Conservation (phyloP, 345 rosid genomes). For the Bruguiera gymnorhiza region DNA sequence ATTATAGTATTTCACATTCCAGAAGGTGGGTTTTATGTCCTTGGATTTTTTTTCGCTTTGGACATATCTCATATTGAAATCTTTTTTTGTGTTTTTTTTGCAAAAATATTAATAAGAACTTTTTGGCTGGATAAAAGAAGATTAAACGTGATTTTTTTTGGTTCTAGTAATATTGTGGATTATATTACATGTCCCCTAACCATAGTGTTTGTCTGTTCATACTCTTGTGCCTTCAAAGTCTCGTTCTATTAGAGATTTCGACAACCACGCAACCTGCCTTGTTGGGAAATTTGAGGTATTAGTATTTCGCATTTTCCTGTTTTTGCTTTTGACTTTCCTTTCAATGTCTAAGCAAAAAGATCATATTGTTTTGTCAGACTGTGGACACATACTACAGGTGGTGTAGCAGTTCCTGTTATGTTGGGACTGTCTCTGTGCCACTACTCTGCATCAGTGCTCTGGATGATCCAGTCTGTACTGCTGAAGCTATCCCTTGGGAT, state of each 20-base stretch:
- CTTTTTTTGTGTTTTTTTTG: too few species aligned
- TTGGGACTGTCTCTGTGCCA: conserved; percentile 67
- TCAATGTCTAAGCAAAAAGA: conserved; percentile 8
- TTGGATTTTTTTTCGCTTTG: not conserved
- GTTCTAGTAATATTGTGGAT: too few species aligned
- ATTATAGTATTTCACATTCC: not conserved
- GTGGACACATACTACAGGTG: conserved; percentile 79
- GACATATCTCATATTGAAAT: too few species aligned
- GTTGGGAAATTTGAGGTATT: conserved; percentile 86
- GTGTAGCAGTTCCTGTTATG: conserved; percentile 68
- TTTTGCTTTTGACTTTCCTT: conserved; percentile 14
- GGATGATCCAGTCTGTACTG: conserved; percentile 89
- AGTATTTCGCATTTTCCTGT: conserved; percentile 3
- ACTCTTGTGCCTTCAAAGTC: conserved; percentile 44
- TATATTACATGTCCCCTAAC: conserved; percentile 4
- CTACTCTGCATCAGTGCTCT: conserved; percentile 82
- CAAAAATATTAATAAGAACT: too few species aligned
- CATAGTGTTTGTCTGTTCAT: conserved; percentile 18
- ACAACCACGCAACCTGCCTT: conserved; percentile 74
- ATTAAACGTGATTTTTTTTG: too few species aligned
- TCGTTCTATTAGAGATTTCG: conserved; percentile 79
- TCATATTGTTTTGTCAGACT: conserved; percentile 49
- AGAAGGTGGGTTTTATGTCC: not conserved
- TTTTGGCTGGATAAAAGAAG: too few species aligned
- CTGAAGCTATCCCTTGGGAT: conserved; percentile 95